Base-by-base conservation (phyloP, 768 basidiomycete genomes). In the Hydnomerulius pinastri region DNA sequence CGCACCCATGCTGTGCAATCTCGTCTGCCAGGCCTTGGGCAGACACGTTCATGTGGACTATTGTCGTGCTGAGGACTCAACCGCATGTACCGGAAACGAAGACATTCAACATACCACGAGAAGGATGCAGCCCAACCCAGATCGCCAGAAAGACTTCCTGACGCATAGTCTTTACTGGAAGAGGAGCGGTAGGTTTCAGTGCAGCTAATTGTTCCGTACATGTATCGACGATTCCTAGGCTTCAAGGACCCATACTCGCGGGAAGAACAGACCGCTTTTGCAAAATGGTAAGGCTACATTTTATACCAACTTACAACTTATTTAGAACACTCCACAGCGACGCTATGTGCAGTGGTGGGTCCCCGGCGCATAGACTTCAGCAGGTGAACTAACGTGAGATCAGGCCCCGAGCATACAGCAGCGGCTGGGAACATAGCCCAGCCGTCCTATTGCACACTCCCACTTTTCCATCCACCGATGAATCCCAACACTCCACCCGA, bases 201-300 rank as follows among this genome's bases (percentile, higher is more conserved):
- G 5, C 24, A 21, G 11, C 15, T 38, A 24, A 17, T 10, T 18
- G 12, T 9, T 1, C 15, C n/a, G n/a, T n/a, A n/a, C n/a, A n/a
- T n/a, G n/a, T 15, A 15, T 21, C 15, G 6, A 6, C 8, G 28
- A 23, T 46, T 13, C 42, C 24, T 47, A 79, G 79, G 78, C 2
- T 81, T 81, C 69, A 78, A 74, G 70, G 79, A 82, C 63, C 80
- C 80, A 1, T 82, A 82, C 52, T 71, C 78, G 18, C 69, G 71
- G n/a, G 77, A 79, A 28, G 77, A 80, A 47, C 76, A 75, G 53
- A 48, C 67, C 0, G 71, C 72, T 37, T 82, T 80, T 53, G 61
- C 69, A 1, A 74, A 75, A 54, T 82, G 80, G 76, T 77, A 54
- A 53, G 72, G 57, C 17, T 4, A 1, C 17, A 7, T 28, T 9